A percentile compares a stretch with the other conserved stretches of the same genome.
Evolutionary conservation across 2,329 filamentous ascomycete species (phyloP).

Genomic region (Didymella sp.): DNA sequence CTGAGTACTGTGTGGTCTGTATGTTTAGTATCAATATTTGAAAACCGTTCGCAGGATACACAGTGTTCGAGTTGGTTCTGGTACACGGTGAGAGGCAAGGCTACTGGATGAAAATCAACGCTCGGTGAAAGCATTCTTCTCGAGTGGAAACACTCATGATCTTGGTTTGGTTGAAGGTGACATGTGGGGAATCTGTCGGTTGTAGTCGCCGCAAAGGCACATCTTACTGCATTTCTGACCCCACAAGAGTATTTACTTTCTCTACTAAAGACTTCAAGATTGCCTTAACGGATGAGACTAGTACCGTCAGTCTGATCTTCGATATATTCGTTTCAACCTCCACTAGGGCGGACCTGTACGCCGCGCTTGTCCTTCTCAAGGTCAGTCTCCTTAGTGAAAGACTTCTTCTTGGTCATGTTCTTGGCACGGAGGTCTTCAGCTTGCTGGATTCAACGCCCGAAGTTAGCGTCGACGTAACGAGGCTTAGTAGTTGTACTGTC

Average conservation of each 20-base stretch:
- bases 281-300: too few species aligned
- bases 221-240: neutral
- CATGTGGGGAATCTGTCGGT: neutral
- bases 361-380: conserved; percentile 1
- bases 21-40: neutral
- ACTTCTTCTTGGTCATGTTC: neutral
- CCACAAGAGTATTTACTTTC: neutral
- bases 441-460: neutral
- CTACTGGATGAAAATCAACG: neutral
- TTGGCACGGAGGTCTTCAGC: neutral
- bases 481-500: neutral
- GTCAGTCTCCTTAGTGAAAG: neutral
- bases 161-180: neutral
- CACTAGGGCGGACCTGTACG: neutral
- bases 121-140: neutral
- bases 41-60: neutral
- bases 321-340: neutral
- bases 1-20: neutral
- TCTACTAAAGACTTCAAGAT: neutral
- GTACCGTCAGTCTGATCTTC: neutral
- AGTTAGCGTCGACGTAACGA: neutral
- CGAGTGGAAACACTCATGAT: neutral
- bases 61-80: neutral
- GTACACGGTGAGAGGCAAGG: neutral
- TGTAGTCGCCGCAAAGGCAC: neutral